Base-by-base conservation (phyloP, 2,329 filamentous ascomycete genomes). In the Ascochyta rabiei region DNA sequence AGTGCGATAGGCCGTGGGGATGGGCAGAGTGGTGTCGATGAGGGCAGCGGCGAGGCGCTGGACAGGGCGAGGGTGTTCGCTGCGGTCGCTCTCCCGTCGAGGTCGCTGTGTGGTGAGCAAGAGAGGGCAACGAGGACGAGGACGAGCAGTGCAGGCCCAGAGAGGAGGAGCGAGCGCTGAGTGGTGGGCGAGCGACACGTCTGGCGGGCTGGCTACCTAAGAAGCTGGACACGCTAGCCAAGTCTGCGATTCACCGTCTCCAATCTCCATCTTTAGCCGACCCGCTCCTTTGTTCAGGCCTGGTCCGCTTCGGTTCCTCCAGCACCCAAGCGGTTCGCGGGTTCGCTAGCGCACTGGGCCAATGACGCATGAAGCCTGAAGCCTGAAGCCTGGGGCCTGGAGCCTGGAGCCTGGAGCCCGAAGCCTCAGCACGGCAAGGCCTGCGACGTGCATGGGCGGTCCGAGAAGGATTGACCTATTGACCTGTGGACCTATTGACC, bases 211-310 rank as follows among this genome's bases (percentile, higher is more conserved):
- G 24, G 24, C 8, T 4, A 7, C 5, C 24, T 28, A 2, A 28
- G 24, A 5, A 31, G 45, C 50, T 56, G 39, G 41, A 42, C 41
- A 26, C 21, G 18, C 38, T 10, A 24, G 21, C 40, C 28, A 35
- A 16, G 47, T 16, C 13, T 37, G 21, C 23, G n/a, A n/a, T n/a
- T n/a, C n/a, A n/a, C n/a, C n/a, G n/a, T n/a, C n/a, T n/a, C n/a
- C 34, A 6, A 24, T 42, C 40, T 30, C 24, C 57, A 48, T 49
- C 41, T 56, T 61, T 61, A 61, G 53, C 59, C 59, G 57, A 56
- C 28, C 47, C 47, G 47, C 38, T 40, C 42, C 46, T 49, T 48
- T 44, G 52, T 54, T 19, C 45, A 49, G 44, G 37, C 30, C 13
- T 6, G 26, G n/a, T n/a, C n/a, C n/a, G n/a, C 21, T 23, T 23